Conservation (phyloP, 2,329 filamentous ascomycete genomes). For the Penicillium sp. region DNA sequence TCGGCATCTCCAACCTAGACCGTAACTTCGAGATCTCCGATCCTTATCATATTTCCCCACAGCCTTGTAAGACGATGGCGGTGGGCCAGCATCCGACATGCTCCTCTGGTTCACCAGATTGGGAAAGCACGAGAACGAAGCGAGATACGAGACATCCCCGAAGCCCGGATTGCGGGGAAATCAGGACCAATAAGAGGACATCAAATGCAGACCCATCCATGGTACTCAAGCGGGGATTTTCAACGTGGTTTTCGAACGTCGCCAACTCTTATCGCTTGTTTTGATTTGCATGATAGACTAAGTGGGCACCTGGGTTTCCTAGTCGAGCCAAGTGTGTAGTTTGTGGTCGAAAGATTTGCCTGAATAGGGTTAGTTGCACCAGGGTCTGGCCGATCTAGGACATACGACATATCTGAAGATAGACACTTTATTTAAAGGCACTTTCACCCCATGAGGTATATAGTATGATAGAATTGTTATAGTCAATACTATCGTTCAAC, state of each 20-base stretch:
- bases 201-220: not conserved
- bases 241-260: not conserved
- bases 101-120: not conserved
- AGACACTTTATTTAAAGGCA: not conserved
- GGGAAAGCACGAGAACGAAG: not conserved
- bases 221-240: not conserved
- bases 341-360: conserved; percentile 1
- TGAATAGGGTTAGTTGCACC: not conserved
- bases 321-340: not conserved
- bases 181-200: not conserved
- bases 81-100: not conserved
- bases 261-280: not conserved
- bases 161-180: not conserved
- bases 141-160: not conserved
- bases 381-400: not conserved
- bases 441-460: not conserved
- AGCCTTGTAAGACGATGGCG: too few species aligned
- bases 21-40: too few species aligned
- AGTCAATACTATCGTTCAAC: not conserved
- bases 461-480: not conserved
- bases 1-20: not conserved
- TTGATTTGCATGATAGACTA: not conserved
- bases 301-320: not conserved
- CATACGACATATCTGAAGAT: not conserved
- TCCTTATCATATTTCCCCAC: too few species aligned